Conservation (phyloP, 768 basidiomycete species). For the Butyriboletus loyo region DNA sequence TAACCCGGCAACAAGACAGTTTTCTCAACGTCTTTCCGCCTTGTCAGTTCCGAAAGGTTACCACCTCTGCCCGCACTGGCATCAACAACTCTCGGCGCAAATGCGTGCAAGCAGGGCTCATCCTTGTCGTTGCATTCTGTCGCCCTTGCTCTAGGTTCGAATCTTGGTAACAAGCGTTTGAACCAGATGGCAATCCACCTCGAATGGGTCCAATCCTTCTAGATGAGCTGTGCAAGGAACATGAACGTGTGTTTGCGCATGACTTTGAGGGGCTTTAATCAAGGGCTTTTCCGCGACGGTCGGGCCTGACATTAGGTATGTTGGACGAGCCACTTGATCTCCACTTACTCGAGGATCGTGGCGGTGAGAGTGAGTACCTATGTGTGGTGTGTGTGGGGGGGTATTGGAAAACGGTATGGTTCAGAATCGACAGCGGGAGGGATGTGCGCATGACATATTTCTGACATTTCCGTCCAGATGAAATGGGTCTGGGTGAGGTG, state of each 20-base stretch:
- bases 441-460: conserved; percentile 48
- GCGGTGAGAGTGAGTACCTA: conserved; percentile 90
- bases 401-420: background rate
- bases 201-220: no score
- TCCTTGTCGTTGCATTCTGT: no score
- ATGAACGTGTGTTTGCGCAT: conserved; percentile 97
- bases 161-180: no score
- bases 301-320: conserved; percentile 94
- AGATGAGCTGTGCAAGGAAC: conserved; percentile 93
- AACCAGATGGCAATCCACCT: no score
- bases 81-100: no score
- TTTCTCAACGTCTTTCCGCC: no score
- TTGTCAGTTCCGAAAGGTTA: no score
- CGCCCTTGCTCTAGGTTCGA: no score
- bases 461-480: conserved; percentile 99
- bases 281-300: conserved; percentile 95
- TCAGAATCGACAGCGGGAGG: background rate
- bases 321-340: conserved; percentile 93
- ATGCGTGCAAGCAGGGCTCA: no score
- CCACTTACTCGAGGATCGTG: conserved; percentile 95
- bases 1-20: no score
- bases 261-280: conserved; percentile 99
- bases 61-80: no score
- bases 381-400: conserved; percentile 20
- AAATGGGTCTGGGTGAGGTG: conserved; percentile 98